A percentile compares a stretch with the other conserved stretches of the same genome.
phyloP scores from a whole-genome alignment of 169 alveolate species.

The Plasmodium inui region DNA sequence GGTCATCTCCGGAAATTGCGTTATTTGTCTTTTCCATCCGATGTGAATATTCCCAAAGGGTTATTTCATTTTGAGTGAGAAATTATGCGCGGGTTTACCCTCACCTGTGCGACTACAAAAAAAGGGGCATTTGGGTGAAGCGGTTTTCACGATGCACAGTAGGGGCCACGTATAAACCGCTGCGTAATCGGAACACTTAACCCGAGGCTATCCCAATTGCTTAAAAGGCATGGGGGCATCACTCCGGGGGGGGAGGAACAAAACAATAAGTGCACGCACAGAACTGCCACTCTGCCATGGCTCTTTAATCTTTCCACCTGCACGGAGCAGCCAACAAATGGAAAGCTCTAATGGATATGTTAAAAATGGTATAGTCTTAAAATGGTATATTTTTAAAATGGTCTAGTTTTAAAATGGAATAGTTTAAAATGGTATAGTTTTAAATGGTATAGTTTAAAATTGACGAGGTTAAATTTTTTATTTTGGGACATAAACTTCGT shows the following conservation, averaged over 20 bases:
- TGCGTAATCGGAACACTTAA: background rate
- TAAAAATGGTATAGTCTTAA: background rate
- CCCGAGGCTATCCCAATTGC: background rate
- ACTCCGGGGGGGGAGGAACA: background rate
- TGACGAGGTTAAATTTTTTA: slow-evolving; percentile 22
- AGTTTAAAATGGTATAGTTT: background rate
- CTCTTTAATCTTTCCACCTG: background rate
- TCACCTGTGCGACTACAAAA: background rate
- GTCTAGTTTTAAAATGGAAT: no score
- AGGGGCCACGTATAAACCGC: background rate
- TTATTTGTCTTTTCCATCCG: background rate
- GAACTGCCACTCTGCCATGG: background rate
- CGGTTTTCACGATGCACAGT: background rate
- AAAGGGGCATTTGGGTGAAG: background rate
- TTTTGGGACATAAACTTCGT: slow-evolving; percentile 5
- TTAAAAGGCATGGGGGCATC: background rate
- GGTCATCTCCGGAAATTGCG: background rate
- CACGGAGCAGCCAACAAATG: background rate
- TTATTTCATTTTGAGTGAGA: background rate
- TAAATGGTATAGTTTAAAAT: slow-evolving; percentile 25
- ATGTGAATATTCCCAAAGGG: background rate
- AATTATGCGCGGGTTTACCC: background rate
- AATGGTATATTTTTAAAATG: background rate
- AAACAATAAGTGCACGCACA: background rate
- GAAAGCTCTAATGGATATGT: background rate